Conservation (phyloP, 148 eudicot species). For the Chenopodium formosanum region DNA sequence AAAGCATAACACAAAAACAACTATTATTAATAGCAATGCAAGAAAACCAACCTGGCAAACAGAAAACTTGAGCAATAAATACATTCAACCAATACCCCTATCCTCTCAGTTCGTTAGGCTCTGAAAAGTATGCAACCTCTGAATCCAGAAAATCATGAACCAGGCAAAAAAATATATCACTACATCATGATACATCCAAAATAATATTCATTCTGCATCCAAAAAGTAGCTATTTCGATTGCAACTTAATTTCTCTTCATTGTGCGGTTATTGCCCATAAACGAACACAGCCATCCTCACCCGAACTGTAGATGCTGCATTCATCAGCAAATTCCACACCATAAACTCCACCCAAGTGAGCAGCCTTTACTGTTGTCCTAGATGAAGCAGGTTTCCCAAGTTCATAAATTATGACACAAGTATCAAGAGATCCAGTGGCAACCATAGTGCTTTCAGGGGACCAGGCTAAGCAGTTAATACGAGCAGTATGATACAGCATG, state of each 20-base stretch:
- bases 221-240: background rate
- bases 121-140: slow-evolving; percentile 10
- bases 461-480: slow-evolving; percentile 89
- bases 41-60: slow-evolving; percentile 29
- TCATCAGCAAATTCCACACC: slow-evolving; percentile 78
- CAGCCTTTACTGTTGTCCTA: slow-evolving; percentile 77
- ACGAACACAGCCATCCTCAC: slow-evolving; percentile 91
- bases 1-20: background rate
- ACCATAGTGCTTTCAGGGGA: slow-evolving; percentile 76
- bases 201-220: slow-evolving; percentile 14
- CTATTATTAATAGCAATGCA: background rate
- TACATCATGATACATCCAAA: slow-evolving; percentile 12
- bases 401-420: slow-evolving; percentile 74
- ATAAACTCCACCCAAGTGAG: slow-evolving; percentile 90
- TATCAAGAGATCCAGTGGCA: slow-evolving; percentile 92
- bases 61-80: background rate
- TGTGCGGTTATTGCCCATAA: slow-evolving; percentile 65
- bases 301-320: slow-evolving; percentile 66
- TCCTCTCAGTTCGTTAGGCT: background rate
- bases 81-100: slow-evolving; percentile 8
- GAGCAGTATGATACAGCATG: slow-evolving; percentile 85
- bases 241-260: slow-evolving; percentile 14
- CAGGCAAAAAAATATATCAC: slow-evolving; percentile 1
- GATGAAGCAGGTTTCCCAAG: slow-evolving; percentile 69
- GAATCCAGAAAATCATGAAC: slow-evolving; percentile 12